A percentile compares a stretch with the other conserved stretches of the same genome.
These are phyloP conservation scores for Podaxis rugospora DNA, from an alignment of 768 basidiomycete species.

Conservation along the genomic window DNA sequence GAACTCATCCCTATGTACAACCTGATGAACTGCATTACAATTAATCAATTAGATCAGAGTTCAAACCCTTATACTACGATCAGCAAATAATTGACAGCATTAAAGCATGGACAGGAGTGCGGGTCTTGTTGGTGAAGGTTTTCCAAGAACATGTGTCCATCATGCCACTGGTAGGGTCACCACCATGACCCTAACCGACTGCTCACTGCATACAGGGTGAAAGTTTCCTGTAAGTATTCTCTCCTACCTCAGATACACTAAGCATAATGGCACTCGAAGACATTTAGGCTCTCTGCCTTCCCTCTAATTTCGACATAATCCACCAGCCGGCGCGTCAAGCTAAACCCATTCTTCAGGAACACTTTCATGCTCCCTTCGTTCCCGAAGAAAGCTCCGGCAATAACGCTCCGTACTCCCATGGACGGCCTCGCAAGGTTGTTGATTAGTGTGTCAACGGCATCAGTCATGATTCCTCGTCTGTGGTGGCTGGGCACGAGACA, in stretches of 20 bases:
- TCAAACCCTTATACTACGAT: no score
- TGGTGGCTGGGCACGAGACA: constrained; percentile 23
- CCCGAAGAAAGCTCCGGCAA: constrained; percentile 38
- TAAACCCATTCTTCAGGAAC: constrained; percentile 34
- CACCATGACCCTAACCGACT: no score
- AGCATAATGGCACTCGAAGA: constrained; percentile 25
- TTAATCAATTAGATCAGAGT: no score
- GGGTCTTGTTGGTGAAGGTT: no score
- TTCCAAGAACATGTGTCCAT: no score
- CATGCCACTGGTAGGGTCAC: no score
- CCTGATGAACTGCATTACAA: no score
- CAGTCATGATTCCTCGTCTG: constrained; percentile 53
- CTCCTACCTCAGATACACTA: background rate
- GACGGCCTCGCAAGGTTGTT: constrained; percentile 56
- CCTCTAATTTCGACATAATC: constrained; percentile 19
- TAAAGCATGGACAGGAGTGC: no score
- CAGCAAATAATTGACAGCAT: no score
- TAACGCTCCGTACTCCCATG: constrained; percentile 48
- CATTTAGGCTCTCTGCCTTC: constrained; percentile 18
- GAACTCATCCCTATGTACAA: no score
- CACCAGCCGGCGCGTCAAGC: constrained; percentile 14
- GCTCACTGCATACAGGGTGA: no score
- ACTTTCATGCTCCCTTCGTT: constrained; percentile 57
- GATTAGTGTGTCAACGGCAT: constrained; percentile 48
- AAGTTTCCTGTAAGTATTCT: no score